These are phyloP conservation scores for Pichiaceae sp. DNA, from an alignment of 1,139 yeast species.

Conservation along the genomic window DNA sequence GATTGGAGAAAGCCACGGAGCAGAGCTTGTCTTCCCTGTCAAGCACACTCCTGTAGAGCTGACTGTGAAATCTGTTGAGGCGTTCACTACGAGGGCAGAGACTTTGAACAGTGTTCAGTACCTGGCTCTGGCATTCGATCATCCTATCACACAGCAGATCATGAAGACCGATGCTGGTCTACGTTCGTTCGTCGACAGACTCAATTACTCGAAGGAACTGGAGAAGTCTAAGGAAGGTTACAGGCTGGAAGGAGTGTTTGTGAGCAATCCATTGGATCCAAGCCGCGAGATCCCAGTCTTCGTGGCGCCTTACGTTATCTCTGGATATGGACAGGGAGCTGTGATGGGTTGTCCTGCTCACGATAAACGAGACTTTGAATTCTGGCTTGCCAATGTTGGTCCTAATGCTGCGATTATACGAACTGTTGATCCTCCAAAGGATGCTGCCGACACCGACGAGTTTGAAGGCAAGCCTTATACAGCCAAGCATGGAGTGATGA, in stretches of 20 bases:
- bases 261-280: conserved; percentile 51
- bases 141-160: conserved; percentile 43
- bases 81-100: conserved; percentile 86
- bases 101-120: conserved; percentile 79
- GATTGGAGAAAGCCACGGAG: conserved; percentile 89
- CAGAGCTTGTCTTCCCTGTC: conserved; percentile 45
- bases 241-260: conserved; percentile 36
- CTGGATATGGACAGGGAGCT: conserved; percentile 81
- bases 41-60: conserved; percentile 11
- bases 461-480: conserved; percentile 34
- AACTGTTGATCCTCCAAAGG: conserved; percentile 34
- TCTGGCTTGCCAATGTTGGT: conserved; percentile 65
- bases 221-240: conserved; percentile 49
- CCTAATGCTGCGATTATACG: conserved; percentile 28
- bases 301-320: conserved; percentile 85
- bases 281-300: conserved; percentile 53
- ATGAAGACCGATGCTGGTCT: conserved; percentile 34
- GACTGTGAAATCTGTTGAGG: conserved; percentile 28
- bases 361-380: conserved; percentile 72
- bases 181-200: conserved; percentile 33
- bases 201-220: conserved; percentile 28
- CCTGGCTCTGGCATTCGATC: conserved; percentile 67
- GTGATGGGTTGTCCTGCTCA: conserved; percentile 99
- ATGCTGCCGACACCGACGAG: conserved; percentile 16
- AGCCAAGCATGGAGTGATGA: conserved; percentile 45